These are phyloP conservation scores for Penicillium palitans DNA, from an alignment of 2,329 filamentous ascomycete species.

Conservation along the genomic window DNA sequence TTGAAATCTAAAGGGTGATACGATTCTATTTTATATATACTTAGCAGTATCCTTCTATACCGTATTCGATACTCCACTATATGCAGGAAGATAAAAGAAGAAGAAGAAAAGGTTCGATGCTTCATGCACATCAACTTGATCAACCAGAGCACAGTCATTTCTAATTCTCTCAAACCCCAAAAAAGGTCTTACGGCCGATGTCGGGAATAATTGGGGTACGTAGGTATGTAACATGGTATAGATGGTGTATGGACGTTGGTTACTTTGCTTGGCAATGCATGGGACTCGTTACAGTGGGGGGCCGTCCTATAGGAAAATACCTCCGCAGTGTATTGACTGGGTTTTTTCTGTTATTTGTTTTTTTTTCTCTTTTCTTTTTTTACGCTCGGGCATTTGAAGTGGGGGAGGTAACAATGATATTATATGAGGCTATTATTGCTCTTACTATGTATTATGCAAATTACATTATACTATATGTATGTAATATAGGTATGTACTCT, in stretches of 20 bases:
- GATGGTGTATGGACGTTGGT: background rate
- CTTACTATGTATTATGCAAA: too few species aligned
- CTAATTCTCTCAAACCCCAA: background rate
- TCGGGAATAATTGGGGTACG: constrained; percentile 6
- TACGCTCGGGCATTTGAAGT: background rate
- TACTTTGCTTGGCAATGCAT: constrained; percentile 4
- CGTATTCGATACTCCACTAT: background rate
- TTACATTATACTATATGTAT: too few species aligned
- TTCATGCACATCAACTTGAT: background rate
- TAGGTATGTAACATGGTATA: background rate
- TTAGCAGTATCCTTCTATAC: background rate
- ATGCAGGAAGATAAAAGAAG: constrained; percentile 1
- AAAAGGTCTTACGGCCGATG: constrained; percentile 8
- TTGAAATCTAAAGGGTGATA: background rate
- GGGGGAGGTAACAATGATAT: background rate
- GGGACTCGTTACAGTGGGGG: constrained; percentile 6
- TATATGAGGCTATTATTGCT: background rate
- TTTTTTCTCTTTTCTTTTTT: background rate
- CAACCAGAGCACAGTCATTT: background rate
- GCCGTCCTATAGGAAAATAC: constrained; percentile 3
- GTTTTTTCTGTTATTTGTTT: too few species aligned
- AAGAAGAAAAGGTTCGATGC: constrained; percentile 1
- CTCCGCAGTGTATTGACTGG: background rate
- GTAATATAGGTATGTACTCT: too few species aligned
- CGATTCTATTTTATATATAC: background rate